A percentile compares a stretch with the other conserved stretches of the same genome.
These are phyloP conservation scores for Plasmodium yoelii DNA, from an alignment of 169 alveolate genomes.

Conservation along the genomic window DNA sequence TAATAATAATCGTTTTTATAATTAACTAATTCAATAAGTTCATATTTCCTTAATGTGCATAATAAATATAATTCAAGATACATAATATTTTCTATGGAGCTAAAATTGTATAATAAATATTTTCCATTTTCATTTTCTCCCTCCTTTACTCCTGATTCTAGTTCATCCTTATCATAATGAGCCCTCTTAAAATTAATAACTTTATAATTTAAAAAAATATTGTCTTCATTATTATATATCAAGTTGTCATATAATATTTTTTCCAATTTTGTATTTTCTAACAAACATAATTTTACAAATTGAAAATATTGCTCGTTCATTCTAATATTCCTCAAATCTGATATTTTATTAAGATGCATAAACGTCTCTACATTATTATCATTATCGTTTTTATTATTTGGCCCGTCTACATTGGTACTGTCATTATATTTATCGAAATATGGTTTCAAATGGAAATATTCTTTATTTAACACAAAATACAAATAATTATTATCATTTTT, in stretches of 20 bases:
- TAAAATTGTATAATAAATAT: conserved; percentile 58
- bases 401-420: neutral
- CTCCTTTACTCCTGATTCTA: neutral
- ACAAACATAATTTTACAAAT: conserved; percentile 10
- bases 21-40: conserved; percentile 29
- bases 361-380: neutral
- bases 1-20: conserved; percentile 49
- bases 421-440: conserved; percentile 31
- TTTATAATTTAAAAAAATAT: conserved; percentile 68
- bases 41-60: conserved; percentile 60
- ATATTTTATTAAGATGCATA: neutral
- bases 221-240: conserved; percentile 29
- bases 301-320: conserved; percentile 27
- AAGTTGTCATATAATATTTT: conserved; percentile 16
- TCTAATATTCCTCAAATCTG: neutral
- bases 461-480: conserved; percentile 55
- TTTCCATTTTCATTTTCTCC: neutral
- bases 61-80: conserved; percentile 58
- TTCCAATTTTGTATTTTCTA: conserved; percentile 14
- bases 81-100: conserved; percentile 49
- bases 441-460: conserved; percentile 27
- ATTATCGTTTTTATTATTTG: neutral
- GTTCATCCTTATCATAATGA: neutral
- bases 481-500: conserved; percentile 60
- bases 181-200: neutral